Evolutionary conservation across 2,329 filamentous ascomycete genomes (phyloP).

Genomic region (Aspergillus cejpii): DNA sequence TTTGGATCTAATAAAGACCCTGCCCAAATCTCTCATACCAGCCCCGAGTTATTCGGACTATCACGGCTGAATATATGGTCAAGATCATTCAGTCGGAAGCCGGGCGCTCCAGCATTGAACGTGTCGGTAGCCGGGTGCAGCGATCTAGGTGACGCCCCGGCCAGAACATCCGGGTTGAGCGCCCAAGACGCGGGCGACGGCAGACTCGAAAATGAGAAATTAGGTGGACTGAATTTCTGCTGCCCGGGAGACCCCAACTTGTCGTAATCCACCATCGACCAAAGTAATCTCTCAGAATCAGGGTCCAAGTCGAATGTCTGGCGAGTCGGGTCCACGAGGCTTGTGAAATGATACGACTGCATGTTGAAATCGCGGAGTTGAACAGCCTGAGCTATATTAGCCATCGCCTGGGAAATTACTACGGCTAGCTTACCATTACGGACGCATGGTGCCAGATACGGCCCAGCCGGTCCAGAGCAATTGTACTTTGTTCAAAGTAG

Average conservation of each 20-base stretch:
- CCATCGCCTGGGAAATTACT: background rate
- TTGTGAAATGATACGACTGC: constrained; percentile 13
- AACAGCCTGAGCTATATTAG: constrained; percentile 5
- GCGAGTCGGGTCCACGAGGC: constrained; percentile 14
- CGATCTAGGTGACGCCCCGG: background rate
- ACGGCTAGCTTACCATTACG: constrained; percentile 18
- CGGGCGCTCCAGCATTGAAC: too few relatives aligned
- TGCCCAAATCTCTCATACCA: too few relatives aligned
- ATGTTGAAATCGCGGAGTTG: constrained; percentile 20
- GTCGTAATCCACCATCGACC: constrained; percentile 23
- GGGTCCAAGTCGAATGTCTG: constrained; percentile 15
- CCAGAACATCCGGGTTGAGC: constrained; percentile 6
- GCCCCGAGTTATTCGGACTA: too few relatives aligned
- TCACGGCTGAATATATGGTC: too few relatives aligned
- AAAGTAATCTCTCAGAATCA: constrained; percentile 10
- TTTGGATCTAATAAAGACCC: too few relatives aligned
- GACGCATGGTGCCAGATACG: constrained; percentile 18
- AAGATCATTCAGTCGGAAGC: too few relatives aligned
- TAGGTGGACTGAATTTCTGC: constrained; percentile 4
- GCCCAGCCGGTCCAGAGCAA: constrained; percentile 13
- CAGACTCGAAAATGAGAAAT: constrained; percentile 3
- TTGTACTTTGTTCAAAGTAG: constrained; percentile 15
- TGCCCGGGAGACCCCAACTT: constrained; percentile 10
- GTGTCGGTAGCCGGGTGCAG: too few relatives aligned
- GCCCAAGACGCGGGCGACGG: constrained; percentile 12